These are phyloP conservation scores for Ustilago xerochloae DNA, from an alignment of 1,284 basidiomycete genomes.

Conservation along the genomic window DNA sequence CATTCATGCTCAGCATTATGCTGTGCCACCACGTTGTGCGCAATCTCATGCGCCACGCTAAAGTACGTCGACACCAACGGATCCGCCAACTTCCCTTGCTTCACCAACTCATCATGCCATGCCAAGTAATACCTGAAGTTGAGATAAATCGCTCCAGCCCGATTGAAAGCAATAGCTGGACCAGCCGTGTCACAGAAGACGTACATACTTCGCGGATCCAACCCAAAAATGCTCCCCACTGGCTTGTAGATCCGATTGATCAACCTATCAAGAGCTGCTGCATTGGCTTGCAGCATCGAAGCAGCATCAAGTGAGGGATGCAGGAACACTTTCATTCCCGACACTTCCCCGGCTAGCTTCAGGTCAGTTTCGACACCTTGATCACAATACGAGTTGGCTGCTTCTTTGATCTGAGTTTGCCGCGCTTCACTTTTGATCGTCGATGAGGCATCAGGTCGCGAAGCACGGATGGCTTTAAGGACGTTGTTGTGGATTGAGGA, in stretches of 20 bases:
- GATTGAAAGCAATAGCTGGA: constrained; percentile 91
- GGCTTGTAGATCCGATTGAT: constrained; percentile 66
- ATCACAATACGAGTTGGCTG: constrained; percentile 69
- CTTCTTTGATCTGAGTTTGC: constrained; percentile 68
- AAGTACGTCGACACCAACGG: constrained; percentile 90
- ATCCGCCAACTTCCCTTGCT: constrained; percentile 73
- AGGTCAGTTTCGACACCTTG: constrained; percentile 66
- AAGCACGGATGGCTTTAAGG: constrained; percentile 67
- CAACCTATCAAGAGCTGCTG: constrained; percentile 64
- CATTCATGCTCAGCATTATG: constrained; percentile 80
- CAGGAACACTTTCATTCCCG: constrained; percentile 68
- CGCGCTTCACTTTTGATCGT: constrained; percentile 66
- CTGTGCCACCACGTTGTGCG: constrained; percentile 82
- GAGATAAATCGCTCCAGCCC: constrained; percentile 86
- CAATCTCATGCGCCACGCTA: constrained; percentile 86
- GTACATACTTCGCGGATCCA: constrained; percentile 77
- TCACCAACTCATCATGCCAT: constrained; percentile 84
- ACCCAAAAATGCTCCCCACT: constrained; percentile 66
- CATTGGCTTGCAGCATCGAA: constrained; percentile 60
- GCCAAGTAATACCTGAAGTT: constrained; percentile 84
- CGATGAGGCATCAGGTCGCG: constrained; percentile 67
- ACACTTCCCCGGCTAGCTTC: constrained; percentile 67
- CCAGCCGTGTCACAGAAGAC: constrained; percentile 87
- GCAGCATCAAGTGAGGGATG: constrained; percentile 57
- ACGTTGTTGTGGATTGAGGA: constrained; percentile 68